Evolutionary conservation across 2,329 filamentous ascomycete genomes (phyloP), one percentile per base, ranked within the genome.

Genomic region (Meredithiella fracta): DNA sequence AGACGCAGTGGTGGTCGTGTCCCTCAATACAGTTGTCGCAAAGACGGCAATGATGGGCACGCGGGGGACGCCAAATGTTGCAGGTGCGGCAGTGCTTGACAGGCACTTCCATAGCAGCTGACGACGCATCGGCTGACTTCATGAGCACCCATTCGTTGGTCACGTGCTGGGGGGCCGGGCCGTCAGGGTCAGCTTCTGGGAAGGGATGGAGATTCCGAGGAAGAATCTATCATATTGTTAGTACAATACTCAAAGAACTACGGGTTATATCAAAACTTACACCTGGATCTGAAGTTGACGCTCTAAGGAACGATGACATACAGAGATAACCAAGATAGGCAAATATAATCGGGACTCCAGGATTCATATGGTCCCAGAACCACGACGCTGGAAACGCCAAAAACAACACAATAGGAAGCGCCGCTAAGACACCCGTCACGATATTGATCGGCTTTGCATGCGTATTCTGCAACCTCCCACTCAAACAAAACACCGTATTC

Each of bases 81-180:
- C 92, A 98, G 17, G 90, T 94, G 66, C 90, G 91, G 77, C 92
- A 98, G 70, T 94, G 96, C 70, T 98, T 97, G 59, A 91, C 90
- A 0, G 92, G 92, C 1, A 98, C 90, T 67, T 98, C 92, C 87
- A 98, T 96, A 4, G 90, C 90, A 7, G 89, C 85, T 31, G 86
- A 85, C 8, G 79, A 73, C 42, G 73, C 80, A 59, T 83, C 83
- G 38, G 84, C 79, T 8, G 88, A 86, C 64, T 90, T 86, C 62
- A 97, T 86, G 72, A 94, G 80, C 6, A 86, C 85, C 92, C 92
- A 98, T 67, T 94, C 89, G 53, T 87, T 97, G 5, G 85, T 92
- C 1, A 89, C 81, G 17, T 90, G 91, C 1, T 86, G 88, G 47
- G 94, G 70, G 40, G 96, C 73, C 4, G 89, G 88, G 65, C 97